phyloP scores from a whole-genome alignment of 1,139 yeast species.

The Groenewaldozyma sp. region DNA sequence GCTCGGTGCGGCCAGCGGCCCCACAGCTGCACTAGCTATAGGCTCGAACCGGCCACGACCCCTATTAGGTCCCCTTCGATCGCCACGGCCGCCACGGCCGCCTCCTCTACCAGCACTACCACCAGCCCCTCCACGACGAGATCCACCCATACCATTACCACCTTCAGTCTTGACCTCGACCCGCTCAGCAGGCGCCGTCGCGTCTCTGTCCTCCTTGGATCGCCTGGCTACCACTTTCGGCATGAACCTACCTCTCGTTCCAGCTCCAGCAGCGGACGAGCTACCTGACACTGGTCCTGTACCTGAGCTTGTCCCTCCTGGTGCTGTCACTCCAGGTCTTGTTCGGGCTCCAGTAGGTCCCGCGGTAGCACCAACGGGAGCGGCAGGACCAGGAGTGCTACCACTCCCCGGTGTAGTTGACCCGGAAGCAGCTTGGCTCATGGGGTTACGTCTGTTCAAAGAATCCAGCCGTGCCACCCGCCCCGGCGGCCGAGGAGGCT shows the following conservation, averaged over 20 bases:
- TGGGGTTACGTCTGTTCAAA: slow-evolving; percentile 5
- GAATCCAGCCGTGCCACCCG: slow-evolving; percentile 8
- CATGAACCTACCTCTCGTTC: slow-evolving; percentile 58
- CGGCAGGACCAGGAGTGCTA: neutral
- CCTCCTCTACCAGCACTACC: slow-evolving; percentile 6
- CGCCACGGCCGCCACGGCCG: slow-evolving; percentile 14
- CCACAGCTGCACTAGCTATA: slow-evolving; percentile 24
- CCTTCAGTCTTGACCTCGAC: slow-evolving; percentile 22
- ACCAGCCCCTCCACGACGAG: slow-evolving; percentile 6
- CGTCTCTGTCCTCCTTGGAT: slow-evolving; percentile 73
- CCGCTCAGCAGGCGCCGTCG: slow-evolving; percentile 55
- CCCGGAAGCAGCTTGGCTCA: no score
- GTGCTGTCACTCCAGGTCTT: neutral
- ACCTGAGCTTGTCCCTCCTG: slow-evolving; percentile 1
- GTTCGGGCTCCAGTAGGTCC: neutral
- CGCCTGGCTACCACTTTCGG: slow-evolving; percentile 81
- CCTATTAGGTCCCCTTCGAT: slow-evolving; percentile 15
- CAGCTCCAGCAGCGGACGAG: slow-evolving; percentile 12
- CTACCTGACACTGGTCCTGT: no score
- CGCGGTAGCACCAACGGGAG: slow-evolving; percentile 1
- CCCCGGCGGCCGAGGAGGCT: no score
- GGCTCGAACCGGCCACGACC: slow-evolving; percentile 30
- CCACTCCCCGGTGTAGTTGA: slow-evolving; percentile 1
- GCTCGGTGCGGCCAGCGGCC: slow-evolving; percentile 28
- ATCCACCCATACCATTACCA: no score